Evolutionary conservation across 306 rosid genomes (phyloP).

Genomic region (Quercus suber): DNA sequence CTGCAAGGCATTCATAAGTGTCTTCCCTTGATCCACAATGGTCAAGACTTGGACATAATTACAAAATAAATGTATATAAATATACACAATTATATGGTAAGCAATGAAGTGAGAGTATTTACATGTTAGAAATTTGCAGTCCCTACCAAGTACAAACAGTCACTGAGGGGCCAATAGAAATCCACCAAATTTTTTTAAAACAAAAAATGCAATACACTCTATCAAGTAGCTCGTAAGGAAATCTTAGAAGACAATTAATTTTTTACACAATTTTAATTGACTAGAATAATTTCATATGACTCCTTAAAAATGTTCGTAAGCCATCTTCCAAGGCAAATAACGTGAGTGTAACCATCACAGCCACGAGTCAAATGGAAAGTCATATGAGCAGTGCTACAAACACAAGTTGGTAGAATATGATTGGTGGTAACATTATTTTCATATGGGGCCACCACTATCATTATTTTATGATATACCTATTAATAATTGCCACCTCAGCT

Average conservation of each 20-base stretch:
- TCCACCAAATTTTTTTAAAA: neutral
- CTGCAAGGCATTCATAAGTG: conserved; percentile 73
- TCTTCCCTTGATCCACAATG: conserved; percentile 82
- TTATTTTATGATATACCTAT: too few species aligned
- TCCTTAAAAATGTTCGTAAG: neutral
- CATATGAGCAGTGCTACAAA: neutral
- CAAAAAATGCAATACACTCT: neutral
- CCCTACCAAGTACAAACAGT: neutral
- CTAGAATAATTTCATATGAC: too few species aligned
- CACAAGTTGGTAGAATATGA: too few species aligned
- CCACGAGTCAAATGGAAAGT: neutral
- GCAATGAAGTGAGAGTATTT: neutral
- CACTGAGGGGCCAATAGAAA: neutral
- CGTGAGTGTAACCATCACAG: neutral
- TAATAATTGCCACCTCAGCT: too few species aligned
- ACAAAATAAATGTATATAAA: conserved; percentile 2
- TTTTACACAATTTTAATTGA: neutral
- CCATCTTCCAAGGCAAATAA: neutral
- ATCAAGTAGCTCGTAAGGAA: neutral
- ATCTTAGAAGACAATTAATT: neutral
- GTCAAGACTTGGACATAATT: conserved; percentile 57
- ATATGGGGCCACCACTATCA: too few species aligned
- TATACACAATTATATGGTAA: conserved; percentile 6
- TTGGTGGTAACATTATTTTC: too few species aligned
- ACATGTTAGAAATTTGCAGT: neutral